Percentiles rank a stretch among this genome's conserved stretches.
Evolutionary conservation across 345 rosid genomes (phyloP).

Genomic region (Mallotus nudiflorus): DNA sequence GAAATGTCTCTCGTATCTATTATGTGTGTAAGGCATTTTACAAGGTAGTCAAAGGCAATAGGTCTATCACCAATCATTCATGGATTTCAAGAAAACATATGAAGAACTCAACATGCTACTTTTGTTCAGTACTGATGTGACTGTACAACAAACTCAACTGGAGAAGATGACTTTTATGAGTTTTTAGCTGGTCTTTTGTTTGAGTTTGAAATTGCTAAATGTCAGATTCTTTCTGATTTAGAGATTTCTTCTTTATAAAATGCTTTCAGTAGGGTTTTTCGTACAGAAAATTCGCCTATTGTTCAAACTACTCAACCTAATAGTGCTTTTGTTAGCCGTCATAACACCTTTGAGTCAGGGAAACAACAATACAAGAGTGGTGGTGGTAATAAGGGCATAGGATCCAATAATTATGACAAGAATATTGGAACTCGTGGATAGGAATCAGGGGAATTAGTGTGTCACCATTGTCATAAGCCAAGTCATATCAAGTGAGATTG

Average conservation of each 20-base stretch:
- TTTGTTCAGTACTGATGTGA: neutral
- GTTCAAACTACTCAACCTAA: neutral
- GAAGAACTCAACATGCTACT: constrained; percentile 1
- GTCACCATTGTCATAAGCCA: neutral
- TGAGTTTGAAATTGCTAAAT: neutral
- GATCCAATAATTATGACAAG: too few species aligned
- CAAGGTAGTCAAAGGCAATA: neutral
- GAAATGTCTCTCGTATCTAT: neutral
- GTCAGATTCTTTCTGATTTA: neutral
- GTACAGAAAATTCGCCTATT: neutral
- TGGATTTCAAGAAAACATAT: constrained; percentile 5
- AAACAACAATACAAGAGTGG: too few species aligned
- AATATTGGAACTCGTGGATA: neutral
- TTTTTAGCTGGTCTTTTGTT: neutral
- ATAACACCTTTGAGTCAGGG: too few species aligned
- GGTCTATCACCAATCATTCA: neutral
- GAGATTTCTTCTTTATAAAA: neutral
- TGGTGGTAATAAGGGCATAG: neutral
- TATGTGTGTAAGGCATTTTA: neutral
- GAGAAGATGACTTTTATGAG: constrained; percentile 3
- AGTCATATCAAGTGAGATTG: neutral
- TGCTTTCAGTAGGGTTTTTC: neutral
- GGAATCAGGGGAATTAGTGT: neutral
- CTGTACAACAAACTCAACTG: neutral
- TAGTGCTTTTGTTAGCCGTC: neutral